Evolutionary conservation across 495 filamentous ascomycete genomes (phyloP), one percentile per base, ranked within the genome.

Genomic region (Durotheca rogersii): DNA sequence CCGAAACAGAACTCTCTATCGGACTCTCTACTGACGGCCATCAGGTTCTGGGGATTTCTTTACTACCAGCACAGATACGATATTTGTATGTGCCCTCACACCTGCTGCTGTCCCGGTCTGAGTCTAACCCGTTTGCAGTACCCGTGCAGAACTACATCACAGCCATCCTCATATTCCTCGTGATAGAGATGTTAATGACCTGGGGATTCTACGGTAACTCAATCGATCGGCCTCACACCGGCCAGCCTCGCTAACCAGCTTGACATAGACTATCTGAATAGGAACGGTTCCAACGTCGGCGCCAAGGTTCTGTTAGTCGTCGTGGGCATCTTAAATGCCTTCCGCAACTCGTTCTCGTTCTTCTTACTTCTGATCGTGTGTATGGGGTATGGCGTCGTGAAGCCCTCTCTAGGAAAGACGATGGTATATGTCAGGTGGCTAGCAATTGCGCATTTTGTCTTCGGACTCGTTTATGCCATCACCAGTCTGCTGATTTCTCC

Each of bases 91-190:
- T 66, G 18, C 30, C 25, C 15, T 1, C 11, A 14, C 12, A 30
- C 20, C 11, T 10, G 2, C 16, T 36, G 14, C 5, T 16, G 4
- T 36, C 15, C 34, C 11, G 9, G 20, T 18, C 12, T 14, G 45
- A 23, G 16, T 47, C 75, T 82, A 66, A 79, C 56, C 19, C 29
- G 4, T 33, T 15, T 29, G 11, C 56, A 89, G 84, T 98, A 55
- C 85, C 93, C 11, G 93, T 99, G n/a, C 93, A 99, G 67, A 97
- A 99, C 67, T 97, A 99, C 67, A 96, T 99, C 59, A 97, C 94
- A 4, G 93, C 93, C 11, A 99, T 96, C 53, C 73, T 99, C 25
- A 83, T 92, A 32, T 97, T 99, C 75, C 77, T 99, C 21, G 86
- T 95, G 7, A 67, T 96, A 10, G 93, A 99, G 69, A 95, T 97